These are phyloP conservation scores for Nitzschia inconspicua DNA, from an alignment of 108 stramenopile genomes.

Conservation along the genomic window DNA sequence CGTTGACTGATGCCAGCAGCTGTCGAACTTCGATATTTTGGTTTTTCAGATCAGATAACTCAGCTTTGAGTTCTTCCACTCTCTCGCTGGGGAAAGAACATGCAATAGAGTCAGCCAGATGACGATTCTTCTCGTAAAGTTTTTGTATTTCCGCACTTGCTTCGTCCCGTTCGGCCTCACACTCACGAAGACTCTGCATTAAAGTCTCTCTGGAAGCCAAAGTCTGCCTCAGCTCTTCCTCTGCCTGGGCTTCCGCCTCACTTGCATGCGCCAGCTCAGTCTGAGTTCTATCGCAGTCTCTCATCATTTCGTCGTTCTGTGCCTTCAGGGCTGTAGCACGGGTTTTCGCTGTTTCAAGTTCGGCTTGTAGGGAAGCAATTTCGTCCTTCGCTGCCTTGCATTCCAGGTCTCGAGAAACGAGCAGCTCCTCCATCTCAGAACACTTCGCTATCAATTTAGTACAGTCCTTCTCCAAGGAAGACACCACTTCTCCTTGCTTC, in stretches of 20 bases:
- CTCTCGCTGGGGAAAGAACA: constrained; percentile 6
- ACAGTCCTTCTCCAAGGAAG: too few relatives aligned
- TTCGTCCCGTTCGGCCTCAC: constrained; percentile 32
- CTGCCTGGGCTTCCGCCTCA: neutral
- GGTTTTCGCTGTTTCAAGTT: too few relatives aligned
- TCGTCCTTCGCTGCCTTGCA: too few relatives aligned
- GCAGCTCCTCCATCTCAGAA: too few relatives aligned
- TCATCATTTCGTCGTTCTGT: too few relatives aligned
- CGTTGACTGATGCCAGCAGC: constrained; percentile 55
- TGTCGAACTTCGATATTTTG: constrained; percentile 58
- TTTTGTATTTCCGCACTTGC: constrained; percentile 23
- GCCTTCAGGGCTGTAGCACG: too few relatives aligned
- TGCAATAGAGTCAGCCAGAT: neutral
- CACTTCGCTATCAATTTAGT: too few relatives aligned
- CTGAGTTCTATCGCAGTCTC: too few relatives aligned
- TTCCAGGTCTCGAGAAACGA: too few relatives aligned
- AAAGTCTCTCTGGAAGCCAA: neutral
- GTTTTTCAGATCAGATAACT: constrained; percentile 22
- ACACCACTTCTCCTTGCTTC: too few relatives aligned
- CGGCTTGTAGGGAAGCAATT: too few relatives aligned
- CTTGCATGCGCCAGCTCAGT: too few relatives aligned
- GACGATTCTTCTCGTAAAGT: constrained; percentile 19
- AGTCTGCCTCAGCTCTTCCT: neutral
- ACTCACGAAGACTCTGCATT: constrained; percentile 10
- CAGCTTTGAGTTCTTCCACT: neutral